Conservation (phyloP, 306 rosid genomes). For the Pyrus communis region DNA sequence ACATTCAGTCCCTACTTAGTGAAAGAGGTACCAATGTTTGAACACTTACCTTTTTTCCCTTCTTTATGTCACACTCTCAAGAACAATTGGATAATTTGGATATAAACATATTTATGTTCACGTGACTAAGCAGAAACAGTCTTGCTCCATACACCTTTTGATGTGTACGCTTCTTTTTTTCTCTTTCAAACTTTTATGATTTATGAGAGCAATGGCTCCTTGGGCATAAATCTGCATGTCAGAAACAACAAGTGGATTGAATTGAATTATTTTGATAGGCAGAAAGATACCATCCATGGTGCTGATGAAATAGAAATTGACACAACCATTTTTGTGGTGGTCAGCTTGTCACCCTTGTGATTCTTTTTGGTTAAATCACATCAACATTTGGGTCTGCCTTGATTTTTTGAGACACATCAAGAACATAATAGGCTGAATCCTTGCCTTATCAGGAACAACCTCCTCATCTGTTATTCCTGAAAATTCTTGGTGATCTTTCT, state of each 20-base stretch:
- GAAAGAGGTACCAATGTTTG: no score
- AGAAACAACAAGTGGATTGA: conserved; percentile 19
- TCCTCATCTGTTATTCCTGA: background rate
- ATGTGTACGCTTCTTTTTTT: conserved; percentile 9
- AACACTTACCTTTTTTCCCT: background rate
- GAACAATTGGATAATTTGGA: background rate
- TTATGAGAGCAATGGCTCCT: conserved; percentile 8
- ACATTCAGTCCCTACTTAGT: background rate
- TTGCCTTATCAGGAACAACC: conserved; percentile 23
- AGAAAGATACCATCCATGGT: conserved; percentile 5
- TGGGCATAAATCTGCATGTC: background rate
- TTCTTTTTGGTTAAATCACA: conserved; percentile 39
- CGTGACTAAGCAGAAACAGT: background rate
- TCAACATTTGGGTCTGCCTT: conserved; percentile 35
- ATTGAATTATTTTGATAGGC: conserved; percentile 50
- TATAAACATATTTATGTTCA: background rate
- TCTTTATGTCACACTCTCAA: background rate
- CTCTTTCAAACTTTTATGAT: conserved; percentile 2
- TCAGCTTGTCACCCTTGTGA: conserved; percentile 50
- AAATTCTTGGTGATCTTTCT: background rate
- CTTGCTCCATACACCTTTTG: background rate
- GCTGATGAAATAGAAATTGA: conserved; percentile 27
- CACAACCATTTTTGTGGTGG: conserved; percentile 43
- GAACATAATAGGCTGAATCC: conserved; percentile 31
- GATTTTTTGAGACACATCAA: conserved; percentile 33